Conservation (phyloP, 225 moss, liverwort and hornwort genomes). For the Thuidium tamariscinum region DNA sequence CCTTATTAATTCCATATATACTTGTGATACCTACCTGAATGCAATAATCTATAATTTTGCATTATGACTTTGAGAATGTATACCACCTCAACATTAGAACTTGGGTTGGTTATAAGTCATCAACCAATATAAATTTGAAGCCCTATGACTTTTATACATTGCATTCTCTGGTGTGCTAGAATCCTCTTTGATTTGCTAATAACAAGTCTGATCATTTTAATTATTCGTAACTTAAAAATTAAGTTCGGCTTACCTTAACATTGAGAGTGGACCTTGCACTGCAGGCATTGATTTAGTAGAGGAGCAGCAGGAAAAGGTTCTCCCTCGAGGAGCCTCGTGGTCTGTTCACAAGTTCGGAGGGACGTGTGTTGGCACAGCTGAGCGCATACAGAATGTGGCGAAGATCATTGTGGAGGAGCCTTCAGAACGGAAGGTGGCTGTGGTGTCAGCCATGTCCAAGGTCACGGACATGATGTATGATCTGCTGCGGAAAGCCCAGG, state of each 20-base stretch:
- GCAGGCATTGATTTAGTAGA: slow-evolving; percentile 47
- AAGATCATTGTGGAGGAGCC: slow-evolving; percentile 71
- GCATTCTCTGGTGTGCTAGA: background rate
- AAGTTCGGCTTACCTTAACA: background rate
- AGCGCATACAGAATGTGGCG: slow-evolving; percentile 83
- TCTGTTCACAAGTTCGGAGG: slow-evolving; percentile 95
- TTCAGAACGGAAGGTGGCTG: slow-evolving; percentile 67
- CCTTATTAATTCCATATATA: background rate
- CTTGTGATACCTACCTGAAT: background rate
- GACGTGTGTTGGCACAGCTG: slow-evolving; percentile 71
- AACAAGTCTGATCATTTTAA: background rate
- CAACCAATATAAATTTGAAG: background rate
- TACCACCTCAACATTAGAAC: background rate
- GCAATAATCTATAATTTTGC: background rate
- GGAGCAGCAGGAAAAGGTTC: slow-evolving; percentile 21
- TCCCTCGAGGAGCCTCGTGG: slow-evolving; percentile 79
- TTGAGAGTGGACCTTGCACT: background rate
- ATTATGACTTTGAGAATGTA: background rate
- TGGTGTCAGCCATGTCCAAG: slow-evolving; percentile 97
- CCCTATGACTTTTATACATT: background rate
- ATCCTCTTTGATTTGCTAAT: background rate
- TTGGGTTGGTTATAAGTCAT: background rate
- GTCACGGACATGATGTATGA: slow-evolving; percentile 99
- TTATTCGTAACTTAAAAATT: too few relatives aligned
- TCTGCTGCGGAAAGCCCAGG: slow-evolving; percentile 65